Evolutionary conservation across 1,139 yeast genomes (phyloP), one percentile per base, ranked within the genome.

Genomic region (Groenewaldozyma sp.): DNA sequence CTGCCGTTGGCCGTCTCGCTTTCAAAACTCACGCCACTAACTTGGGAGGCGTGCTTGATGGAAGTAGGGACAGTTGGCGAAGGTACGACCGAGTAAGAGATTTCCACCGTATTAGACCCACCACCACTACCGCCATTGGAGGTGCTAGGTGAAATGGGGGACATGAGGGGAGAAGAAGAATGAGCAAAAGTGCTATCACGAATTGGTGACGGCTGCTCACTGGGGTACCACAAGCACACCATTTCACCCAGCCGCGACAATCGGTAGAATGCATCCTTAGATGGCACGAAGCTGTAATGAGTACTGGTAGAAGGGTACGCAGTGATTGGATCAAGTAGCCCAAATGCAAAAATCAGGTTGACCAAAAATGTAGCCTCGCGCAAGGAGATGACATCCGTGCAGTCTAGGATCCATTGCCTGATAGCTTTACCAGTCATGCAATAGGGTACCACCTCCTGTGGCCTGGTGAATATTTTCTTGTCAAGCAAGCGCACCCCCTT

Each of bases 391-490:
- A 79, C 65, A 53, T 84, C 93, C 0, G 95, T 81, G 54, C 96
- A 88, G 48, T 88, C 97, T 73, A 80, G 70, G 14, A 88, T 53
- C 95, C 96, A 91, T 53, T 86, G 95, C 59, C 78, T 70, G 1
- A 82, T 66, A 0, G 94, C 81, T 50, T 82, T 82, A 0, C 96
- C 94, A 1, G 83, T 70, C 45, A 83, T 69, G 40, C 77, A 71
- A 51, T 70, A 70, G 14, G 66, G 64, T 2, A 71, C 35, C 6
- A 37, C 13, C 2, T 19, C 13, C 14, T n/a, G 14, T n/a, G n/a
- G n/a, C n/a, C n/a, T 21, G 13, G 28, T 17, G 35, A 47, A 41
- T 3, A 21, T 32, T 14, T 68, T 68, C 29, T 71, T 56, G 34
- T 65, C 56, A 48, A 73, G 73, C 2, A 83, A 53, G 20, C 95